phyloP scores from a whole-genome alignment of 1,139 yeast genomes.

The Magnusiomyces magnusii region DNA sequence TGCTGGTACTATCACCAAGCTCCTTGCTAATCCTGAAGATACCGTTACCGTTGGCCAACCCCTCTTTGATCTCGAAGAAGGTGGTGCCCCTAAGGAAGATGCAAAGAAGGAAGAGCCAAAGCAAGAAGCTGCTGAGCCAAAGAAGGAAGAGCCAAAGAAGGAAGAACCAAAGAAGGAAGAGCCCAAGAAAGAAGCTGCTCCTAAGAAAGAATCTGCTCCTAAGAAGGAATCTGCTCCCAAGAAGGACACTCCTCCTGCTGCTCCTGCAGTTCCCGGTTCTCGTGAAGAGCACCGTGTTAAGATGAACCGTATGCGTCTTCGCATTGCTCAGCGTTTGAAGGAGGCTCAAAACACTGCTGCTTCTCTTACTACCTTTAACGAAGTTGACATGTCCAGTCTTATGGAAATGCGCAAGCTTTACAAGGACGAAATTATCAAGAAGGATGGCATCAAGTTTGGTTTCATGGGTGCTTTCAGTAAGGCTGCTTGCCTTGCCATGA shows the following conservation, averaged over 20 bases:
- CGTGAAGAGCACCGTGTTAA: conserved; percentile 89
- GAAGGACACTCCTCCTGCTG: conserved; percentile 31
- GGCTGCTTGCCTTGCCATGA: conserved; percentile 89
- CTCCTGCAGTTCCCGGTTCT: conserved; percentile 47
- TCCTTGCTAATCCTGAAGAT: conserved; percentile 78
- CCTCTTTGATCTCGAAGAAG: conserved; percentile 75
- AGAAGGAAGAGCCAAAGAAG: conserved; percentile 23
- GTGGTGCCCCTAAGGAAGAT: conserved; percentile 36
- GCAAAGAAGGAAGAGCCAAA: conserved; percentile 17
- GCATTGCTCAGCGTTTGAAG: conserved; percentile 98
- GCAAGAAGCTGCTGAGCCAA: conserved; percentile 18
- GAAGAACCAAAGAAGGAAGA: conserved; percentile 19
- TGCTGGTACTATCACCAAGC: conserved; percentile 81
- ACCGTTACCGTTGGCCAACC: conserved; percentile 97
- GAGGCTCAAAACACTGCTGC: conserved; percentile 99
- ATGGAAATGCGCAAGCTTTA: conserved; percentile 94
- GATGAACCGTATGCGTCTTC: conserved; percentile 99
- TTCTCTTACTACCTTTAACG: conserved; percentile 94
- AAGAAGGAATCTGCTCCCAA: conserved; percentile 32
- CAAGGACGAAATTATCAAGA: conserved; percentile 93
- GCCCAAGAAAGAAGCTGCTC: conserved; percentile 23
- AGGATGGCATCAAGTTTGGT: conserved; percentile 91
- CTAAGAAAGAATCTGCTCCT: conserved; percentile 31
- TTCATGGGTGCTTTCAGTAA: conserved; percentile 98
- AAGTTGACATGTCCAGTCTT: conserved; percentile 91